A percentile compares a stretch with the other conserved stretches of the same genome.
phyloP scores from a whole-genome alignment of 306 rosid species.

The Ormosia semicastrata region DNA sequence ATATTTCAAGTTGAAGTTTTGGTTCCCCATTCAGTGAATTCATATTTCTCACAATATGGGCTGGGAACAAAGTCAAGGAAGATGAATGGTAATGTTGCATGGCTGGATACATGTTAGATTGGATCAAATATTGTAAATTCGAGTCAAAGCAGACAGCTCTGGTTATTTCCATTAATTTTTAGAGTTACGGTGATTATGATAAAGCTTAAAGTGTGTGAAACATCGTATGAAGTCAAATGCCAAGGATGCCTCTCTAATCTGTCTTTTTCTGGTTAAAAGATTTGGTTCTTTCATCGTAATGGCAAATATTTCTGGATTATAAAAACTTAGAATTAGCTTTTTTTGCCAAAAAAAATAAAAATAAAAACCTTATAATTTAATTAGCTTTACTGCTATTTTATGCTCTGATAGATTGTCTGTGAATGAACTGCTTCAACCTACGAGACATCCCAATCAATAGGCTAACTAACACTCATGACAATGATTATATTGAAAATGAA shows the following conservation, averaged over 20 bases:
- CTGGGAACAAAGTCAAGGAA: slow-evolving; percentile 25
- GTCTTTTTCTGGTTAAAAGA: neutral
- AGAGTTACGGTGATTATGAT: neutral
- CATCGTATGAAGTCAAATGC: neutral
- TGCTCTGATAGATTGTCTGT: neutral
- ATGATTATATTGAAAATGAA: neutral
- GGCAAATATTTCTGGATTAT: neutral
- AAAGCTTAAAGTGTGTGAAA: neutral
- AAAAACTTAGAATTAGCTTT: neutral
- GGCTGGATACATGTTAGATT: neutral
- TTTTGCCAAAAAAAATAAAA: too few species aligned
- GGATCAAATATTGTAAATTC: neutral
- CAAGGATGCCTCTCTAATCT: neutral
- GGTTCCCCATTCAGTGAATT: slow-evolving; percentile 7
- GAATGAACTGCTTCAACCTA: neutral
- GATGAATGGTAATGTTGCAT: neutral
- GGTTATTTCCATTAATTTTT: neutral
- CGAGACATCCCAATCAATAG: neutral
- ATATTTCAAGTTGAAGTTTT: neutral
- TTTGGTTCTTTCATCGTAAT: neutral
- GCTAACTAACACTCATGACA: neutral
- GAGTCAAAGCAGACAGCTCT: neutral
- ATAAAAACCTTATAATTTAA: neutral
- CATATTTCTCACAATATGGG: neutral
- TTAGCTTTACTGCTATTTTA: neutral